Evolutionary conservation across 1,284 basidiomycete species (phyloP), one percentile per base, ranked within the genome.

Genomic region (Rhodotorula sp.): DNA sequence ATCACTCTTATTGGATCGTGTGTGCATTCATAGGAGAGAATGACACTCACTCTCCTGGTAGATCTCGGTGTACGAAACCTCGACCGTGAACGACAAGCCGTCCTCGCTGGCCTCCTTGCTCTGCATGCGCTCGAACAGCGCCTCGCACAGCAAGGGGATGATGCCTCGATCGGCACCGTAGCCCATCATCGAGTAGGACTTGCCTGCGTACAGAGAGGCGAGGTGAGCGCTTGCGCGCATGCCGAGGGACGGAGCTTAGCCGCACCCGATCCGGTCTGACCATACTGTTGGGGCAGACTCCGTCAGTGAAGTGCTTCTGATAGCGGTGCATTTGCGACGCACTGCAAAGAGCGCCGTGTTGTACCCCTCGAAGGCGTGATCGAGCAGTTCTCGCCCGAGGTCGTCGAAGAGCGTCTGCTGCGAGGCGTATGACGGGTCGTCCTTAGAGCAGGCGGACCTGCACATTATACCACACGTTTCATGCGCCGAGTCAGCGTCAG

Each of bases 11-110:
- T n/a, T n/a, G n/a, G n/a, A n/a, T n/a, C n/a, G n/a, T n/a, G n/a
- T n/a, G n/a, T n/a, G n/a, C n/a, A n/a, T n/a, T n/a, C n/a, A n/a
- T n/a, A n/a, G n/a, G n/a, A n/a, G n/a, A n/a, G n/a, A n/a, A n/a
- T n/a, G n/a, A n/a, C n/a, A 62, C 70, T 52, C 19, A 60, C 70
- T 98, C 85, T 99, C 96, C 81, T 97, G 97, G 84, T 97, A 97
- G 77, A 97, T 97, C 88, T 96, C 93, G 74, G 98, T 98, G 81
- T 97, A 98, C 14, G 95, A 98, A 27, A 97, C 96, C 83, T 99
- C 48, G 48, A 77, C 75, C 9, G 69, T 75, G 54, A 68, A 75
- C 16, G 64, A 60, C 27, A 70, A 34, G 17, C 48, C 27, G n/a
- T 64, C 67, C 49, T 69, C 75, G 23, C 61, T 52, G 74, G 41